Conservation (phyloP, 2,329 filamentous ascomycete genomes). For the Akanthomyces dipterigenus region DNA sequence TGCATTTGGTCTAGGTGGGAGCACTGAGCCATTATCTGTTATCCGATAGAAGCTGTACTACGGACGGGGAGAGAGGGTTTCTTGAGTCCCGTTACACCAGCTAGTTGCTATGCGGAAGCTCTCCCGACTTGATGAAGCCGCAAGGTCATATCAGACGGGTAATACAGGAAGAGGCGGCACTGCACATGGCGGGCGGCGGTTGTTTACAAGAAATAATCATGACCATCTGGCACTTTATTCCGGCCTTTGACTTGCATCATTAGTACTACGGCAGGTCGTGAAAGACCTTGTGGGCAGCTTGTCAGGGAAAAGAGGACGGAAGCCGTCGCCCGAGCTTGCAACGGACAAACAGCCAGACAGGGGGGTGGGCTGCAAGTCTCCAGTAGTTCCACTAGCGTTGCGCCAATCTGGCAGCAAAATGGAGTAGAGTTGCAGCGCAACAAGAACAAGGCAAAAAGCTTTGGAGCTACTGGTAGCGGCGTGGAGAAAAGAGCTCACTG, state of each 20-base stretch:
- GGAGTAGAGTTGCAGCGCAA: slow-evolving; percentile 7
- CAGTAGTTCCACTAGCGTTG: slow-evolving; percentile 2
- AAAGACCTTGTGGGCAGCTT: too few species aligned
- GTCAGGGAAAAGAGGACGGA: background rate
- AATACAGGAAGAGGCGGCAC: background rate
- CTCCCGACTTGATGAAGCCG: too few species aligned
- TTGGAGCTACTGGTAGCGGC: background rate
- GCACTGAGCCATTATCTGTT: too few species aligned
- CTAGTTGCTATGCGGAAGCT: too few species aligned
- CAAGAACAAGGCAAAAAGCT: background rate
- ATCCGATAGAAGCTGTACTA: background rate
- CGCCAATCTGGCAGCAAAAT: slow-evolving; percentile 9
- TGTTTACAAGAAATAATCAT: background rate
- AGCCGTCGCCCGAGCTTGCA: background rate
- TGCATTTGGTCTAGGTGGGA: background rate
- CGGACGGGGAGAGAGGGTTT: too few species aligned
- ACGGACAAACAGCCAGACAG: too few species aligned
- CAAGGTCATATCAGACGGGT: too few species aligned
- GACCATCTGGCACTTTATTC: background rate
- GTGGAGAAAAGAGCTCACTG: slow-evolving; percentile 3
- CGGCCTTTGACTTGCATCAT: background rate
- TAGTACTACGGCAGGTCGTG: too few species aligned
- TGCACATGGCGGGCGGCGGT: background rate
- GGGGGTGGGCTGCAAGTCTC: background rate
- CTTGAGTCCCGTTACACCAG: too few species aligned